Evolutionary conservation across 1,284 basidiomycete species (phyloP).

Genomic region (Golubevia pallescens): DNA sequence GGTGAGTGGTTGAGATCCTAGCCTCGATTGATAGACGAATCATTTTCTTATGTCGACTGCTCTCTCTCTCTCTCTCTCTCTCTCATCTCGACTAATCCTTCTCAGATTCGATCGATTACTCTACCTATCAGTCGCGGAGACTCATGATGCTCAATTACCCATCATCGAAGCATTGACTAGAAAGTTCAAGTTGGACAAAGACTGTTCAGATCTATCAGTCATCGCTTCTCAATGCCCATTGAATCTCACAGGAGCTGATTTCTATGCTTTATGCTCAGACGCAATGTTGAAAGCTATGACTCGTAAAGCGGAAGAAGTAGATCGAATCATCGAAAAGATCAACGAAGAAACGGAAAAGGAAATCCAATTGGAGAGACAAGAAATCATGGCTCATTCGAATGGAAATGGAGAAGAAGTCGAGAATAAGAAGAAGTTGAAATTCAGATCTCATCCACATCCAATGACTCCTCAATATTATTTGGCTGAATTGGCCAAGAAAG

Average conservation of each 20-base stretch:
- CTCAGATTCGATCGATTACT: constrained; percentile 97
- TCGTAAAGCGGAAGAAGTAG: constrained; percentile 80
- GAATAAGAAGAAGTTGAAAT: not conserved
- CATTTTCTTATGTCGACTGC: too few species aligned
- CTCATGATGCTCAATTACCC: constrained; percentile 82
- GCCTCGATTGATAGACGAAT: too few species aligned
- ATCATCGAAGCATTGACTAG: constrained; percentile 89
- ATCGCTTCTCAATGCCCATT: constrained; percentile 84
- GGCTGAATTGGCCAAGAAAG: constrained; percentile 77
- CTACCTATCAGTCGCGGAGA: constrained; percentile 90
- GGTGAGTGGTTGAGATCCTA: constrained; percentile 30
- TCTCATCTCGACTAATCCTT: too few species aligned
- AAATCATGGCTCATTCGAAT: not conserved
- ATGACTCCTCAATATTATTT: constrained; percentile 92
- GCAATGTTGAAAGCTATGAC: constrained; percentile 95
- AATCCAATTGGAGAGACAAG: not conserved
- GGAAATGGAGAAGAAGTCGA: too few species aligned
- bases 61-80: too few species aligned
- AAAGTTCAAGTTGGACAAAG: constrained; percentile 83
- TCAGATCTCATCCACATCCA: constrained; percentile 71
- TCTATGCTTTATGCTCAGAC: constrained; percentile 96
- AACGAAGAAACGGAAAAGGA: constrained; percentile 68
- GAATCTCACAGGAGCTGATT: constrained; percentile 80
- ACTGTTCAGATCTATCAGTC: constrained; percentile 71
- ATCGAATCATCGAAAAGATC: constrained; percentile 66